A percentile compares a stretch with the other conserved stretches of the same genome.
These are phyloP conservation scores for Fusarium redolens DNA, from an alignment of 2,329 filamentous ascomycete genomes.

Conservation along the genomic window DNA sequence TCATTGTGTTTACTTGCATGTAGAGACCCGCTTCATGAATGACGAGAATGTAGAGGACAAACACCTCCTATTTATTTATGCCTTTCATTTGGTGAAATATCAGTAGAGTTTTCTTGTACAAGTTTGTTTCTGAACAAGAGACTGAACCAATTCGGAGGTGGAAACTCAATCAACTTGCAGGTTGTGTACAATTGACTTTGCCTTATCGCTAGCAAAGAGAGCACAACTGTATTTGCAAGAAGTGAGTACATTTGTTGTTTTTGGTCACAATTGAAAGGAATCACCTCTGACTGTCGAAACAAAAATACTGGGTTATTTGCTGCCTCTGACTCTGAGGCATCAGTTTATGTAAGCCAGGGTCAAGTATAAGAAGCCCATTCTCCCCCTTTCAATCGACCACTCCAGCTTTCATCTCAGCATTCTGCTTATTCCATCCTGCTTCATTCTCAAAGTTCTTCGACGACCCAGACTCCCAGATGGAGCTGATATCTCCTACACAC, in stretches of 20 bases:
- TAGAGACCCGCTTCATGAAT: neutral
- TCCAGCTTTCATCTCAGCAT: neutral
- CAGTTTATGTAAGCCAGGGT: neutral
- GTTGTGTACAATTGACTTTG: neutral
- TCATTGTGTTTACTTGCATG: slow-evolving; percentile 1
- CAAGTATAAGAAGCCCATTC: neutral
- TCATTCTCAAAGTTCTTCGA: rapidly evolving
- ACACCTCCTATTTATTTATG: rapidly evolving
- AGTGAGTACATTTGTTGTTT: rapidly evolving
- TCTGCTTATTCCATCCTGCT: neutral
- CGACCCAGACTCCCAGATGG: rapidly evolving
- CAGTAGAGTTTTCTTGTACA: rapidly evolving
- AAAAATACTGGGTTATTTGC: neutral
- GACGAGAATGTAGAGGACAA: neutral
- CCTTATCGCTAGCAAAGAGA: neutral
- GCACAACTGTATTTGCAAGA: neutral
- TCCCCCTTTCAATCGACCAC: neutral
- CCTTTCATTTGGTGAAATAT: rapidly evolving
- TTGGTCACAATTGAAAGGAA: neutral
- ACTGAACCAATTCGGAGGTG: rapidly evolving
- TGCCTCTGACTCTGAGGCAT: neutral
- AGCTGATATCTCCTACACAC: neutral
- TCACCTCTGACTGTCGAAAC: rapidly evolving
- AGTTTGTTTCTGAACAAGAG: neutral
- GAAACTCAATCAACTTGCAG: too few relatives aligned